Percentiles rank a stretch among this genome's conserved stretches.
Evolutionary conservation across 495 filamentous ascomycete genomes (phyloP).

Genomic region (Lasiosphaeria miniovina): DNA sequence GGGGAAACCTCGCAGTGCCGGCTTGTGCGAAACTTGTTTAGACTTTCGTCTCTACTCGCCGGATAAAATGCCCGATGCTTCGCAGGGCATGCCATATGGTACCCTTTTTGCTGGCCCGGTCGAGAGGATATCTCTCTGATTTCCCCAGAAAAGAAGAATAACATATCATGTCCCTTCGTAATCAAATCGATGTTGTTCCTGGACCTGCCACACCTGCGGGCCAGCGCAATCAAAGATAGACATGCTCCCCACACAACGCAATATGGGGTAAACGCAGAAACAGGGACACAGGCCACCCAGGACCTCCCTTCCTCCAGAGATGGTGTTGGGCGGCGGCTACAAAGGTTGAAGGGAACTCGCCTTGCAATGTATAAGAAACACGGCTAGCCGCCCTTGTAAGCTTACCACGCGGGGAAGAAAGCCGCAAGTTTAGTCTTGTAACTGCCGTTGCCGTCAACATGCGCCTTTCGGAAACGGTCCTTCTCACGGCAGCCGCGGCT

Average conservation of each 20-base stretch:
- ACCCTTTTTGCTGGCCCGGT: too few species aligned
- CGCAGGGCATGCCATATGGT: too few species aligned
- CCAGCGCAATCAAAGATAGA: not conserved
- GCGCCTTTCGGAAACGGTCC: constrained; percentile 14
- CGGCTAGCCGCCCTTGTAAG: not conserved
- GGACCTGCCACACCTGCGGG: not conserved
- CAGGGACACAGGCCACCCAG: not conserved
- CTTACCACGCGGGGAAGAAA: not conserved
- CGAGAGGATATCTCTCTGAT: not conserved
- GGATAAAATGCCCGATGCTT: too few species aligned
- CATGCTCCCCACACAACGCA: not conserved
- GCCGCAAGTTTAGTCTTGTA: not conserved
- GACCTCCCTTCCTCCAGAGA: not conserved
- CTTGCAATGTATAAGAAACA: not conserved
- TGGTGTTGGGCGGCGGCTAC: not conserved
- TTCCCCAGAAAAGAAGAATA: not conserved
- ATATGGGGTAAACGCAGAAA: constrained; percentile 1
- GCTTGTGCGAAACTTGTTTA: too few species aligned
- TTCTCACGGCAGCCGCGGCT: constrained; percentile 19
- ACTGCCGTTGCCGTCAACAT: constrained; percentile 1
- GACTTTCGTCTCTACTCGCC: too few species aligned
- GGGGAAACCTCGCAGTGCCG: too few species aligned
- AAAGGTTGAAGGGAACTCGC: not conserved
- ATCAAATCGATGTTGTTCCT: not conserved
- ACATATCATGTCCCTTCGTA: not conserved